A percentile compares a stretch with the other conserved stretches of the same genome.
These are phyloP conservation scores for Microcyclosporella mali DNA, from an alignment of 2,329 filamentous ascomycete genomes.

Conservation along the genomic window DNA sequence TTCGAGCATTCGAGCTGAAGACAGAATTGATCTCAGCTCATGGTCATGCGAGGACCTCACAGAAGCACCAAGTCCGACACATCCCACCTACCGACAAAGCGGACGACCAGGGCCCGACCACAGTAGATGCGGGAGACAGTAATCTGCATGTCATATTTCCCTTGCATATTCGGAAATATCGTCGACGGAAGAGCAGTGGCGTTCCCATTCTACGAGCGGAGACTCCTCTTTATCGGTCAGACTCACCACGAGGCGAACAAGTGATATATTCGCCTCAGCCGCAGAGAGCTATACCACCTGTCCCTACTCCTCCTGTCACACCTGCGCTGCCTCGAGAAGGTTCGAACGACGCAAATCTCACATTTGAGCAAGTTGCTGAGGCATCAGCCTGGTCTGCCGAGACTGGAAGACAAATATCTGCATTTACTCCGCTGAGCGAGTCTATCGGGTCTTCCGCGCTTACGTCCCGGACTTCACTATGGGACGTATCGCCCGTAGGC, in stretches of 20 bases:
- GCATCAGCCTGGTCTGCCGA: not conserved
- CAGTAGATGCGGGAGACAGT: not conserved
- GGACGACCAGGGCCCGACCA: not conserved
- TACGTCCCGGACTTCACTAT: no score
- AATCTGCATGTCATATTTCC: conserved; percentile 24
- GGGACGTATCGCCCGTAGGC: no score
- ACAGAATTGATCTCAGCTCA: not conserved
- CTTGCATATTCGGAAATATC: conserved; percentile 23
- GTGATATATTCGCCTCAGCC: conserved; percentile 21
- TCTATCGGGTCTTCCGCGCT: not conserved
- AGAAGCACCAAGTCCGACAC: no score
- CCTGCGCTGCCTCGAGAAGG: conserved; percentile 2
- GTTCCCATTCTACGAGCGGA: conserved; percentile 18
- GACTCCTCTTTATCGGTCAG: conserved; percentile 21
- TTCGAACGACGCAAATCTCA: not conserved
- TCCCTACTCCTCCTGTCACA: conserved; percentile 5
- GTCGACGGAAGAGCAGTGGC: conserved; percentile 18
- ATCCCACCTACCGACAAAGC: not conserved
- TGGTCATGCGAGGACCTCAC: not conserved
- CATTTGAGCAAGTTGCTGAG: not conserved
- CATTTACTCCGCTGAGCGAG: not conserved
- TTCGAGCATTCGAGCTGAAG: conserved; percentile 14
- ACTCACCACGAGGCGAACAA: conserved; percentile 12
- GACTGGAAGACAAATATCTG: not conserved
- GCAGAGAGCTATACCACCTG: conserved; percentile 14